phyloP scores from a whole-genome alignment of 2,329 filamentous ascomycete genomes.

The Colletotrichum zoysiae region DNA sequence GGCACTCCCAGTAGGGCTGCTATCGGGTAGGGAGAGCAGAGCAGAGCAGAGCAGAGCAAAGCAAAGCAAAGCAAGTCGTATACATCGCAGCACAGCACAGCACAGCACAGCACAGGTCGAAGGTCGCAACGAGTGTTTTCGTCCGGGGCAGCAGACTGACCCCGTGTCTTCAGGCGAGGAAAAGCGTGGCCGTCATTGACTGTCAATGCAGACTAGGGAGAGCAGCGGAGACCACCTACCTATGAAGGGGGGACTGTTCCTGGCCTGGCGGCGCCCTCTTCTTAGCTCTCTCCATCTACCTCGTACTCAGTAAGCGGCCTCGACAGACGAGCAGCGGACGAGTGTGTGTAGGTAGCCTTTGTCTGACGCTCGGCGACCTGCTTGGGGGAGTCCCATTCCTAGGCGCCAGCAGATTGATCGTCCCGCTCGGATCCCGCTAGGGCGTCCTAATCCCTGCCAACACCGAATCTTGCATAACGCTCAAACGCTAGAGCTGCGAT shows the following conservation, averaged over 20 bases:
- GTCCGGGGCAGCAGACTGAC: conserved; percentile 4
- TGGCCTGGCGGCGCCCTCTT: conserved; percentile 12
- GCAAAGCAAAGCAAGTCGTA: background rate
- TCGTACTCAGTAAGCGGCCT: background rate
- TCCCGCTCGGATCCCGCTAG: conserved; percentile 41
- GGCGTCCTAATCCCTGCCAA: conserved; percentile 36
- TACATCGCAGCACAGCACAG: conserved; percentile 11
- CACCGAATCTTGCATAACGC: conserved; percentile 41
- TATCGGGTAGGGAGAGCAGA: background rate
- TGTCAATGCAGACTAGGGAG: conserved; percentile 34
- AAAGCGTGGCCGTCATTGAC: conserved; percentile 32
- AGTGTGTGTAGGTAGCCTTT: conserved; percentile 10
- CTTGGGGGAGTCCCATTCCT: conserved; percentile 35
- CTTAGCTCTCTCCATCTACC: background rate
- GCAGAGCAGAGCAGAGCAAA: conserved; percentile 5
- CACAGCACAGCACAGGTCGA: conserved; percentile 20
- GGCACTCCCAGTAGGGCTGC: conserved; percentile 26
- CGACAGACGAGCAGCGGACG: background rate
- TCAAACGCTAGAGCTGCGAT: conserved; percentile 41
- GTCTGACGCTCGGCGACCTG: conserved; percentile 31
- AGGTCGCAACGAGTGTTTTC: conserved; percentile 26
- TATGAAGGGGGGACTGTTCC: background rate
- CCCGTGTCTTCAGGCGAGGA: conserved; percentile 16
- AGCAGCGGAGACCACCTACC: background rate
- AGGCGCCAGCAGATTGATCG: conserved; percentile 36